Conservation (phyloP, 805 yeast genomes). For the Suhomyces faveliae region DNA sequence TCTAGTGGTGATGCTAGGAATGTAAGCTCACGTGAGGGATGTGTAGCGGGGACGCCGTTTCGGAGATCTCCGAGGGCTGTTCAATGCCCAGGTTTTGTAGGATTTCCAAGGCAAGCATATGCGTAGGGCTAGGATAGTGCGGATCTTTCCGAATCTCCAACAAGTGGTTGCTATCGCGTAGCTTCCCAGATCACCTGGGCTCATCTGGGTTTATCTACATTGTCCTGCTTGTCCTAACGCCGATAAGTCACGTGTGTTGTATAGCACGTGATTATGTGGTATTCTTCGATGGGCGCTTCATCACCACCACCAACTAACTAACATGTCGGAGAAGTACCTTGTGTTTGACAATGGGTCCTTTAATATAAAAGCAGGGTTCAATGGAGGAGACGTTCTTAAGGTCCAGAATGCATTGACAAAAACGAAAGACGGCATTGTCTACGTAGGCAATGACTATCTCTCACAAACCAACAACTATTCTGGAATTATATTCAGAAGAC, state of each 20-base stretch:
- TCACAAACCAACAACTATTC: slow-evolving; percentile 67
- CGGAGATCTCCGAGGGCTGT: not conserved
- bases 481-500: slow-evolving; percentile 71
- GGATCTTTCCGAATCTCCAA: no score
- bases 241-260: not conserved
- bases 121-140: no score
- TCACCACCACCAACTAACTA: not conserved
- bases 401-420: slow-evolving; percentile 71
- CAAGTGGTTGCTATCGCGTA: no score
- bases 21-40: not conserved
- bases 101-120: no score
- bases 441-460: slow-evolving; percentile 68
- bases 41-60: not conserved
- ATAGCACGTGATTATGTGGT: not conserved
- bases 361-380: slow-evolving; percentile 56
- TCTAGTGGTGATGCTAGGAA: not conserved
- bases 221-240: no score
- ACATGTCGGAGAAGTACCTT: slow-evolving; percentile 25
- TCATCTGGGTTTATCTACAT: no score
- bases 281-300: not conserved
- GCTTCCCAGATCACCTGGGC: no score
- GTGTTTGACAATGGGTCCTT: slow-evolving; percentile 91
- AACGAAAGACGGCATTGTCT: slow-evolving; percentile 70
- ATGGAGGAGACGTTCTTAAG: slow-evolving; percentile 22
- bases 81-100: no score